Evolutionary conservation across 495 filamentous ascomycete genomes (phyloP), one percentile per base, ranked within the genome.

Genomic region (Penicillium simplicissimum): DNA sequence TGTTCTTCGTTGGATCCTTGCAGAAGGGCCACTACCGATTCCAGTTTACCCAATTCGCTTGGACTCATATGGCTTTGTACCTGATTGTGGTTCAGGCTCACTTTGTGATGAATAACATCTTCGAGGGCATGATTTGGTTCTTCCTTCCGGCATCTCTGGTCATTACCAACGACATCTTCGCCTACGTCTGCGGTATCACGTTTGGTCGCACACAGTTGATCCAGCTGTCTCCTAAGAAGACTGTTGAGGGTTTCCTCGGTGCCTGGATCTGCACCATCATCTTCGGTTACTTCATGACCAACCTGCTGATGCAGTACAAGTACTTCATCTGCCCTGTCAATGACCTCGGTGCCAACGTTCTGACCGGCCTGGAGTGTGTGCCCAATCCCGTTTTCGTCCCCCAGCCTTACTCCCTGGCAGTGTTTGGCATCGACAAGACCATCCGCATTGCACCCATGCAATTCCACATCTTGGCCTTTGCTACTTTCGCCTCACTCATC

Each of bases 91-190:
- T 97, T 13, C 96, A 99, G 74, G 92, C 96, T 23, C 96, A 99
- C 75, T 99, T 99, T 71, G 92, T 99, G 75, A 97, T 99, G 90
- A 98, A 99, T 82, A 99, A 98, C 76, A 88, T 98, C 61, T 94
- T 99, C 74, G 96, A 99, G 79, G 96, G 96, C 76, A 92, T 99
- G 91, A 95, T 99, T 73, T 99, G 96, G 96, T 98, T 99, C 83
- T 97, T 99, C 84, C 81, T 99, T 48, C 96, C 96, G 2, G 93
- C 92, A 3, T 89, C 90, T 31, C 83, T 99, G 57, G 96, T 99
- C 67, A 97, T 98, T 69, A 96, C 90, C 38, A 99, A 99, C 70
- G 96, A 99, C 74, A 99, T 98, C 61, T 98, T 96, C 69, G 96
- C 96, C 71, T 99, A 99, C 70, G 84, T 99, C 61, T 96, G 92